Evolutionary conservation across 2,329 filamentous ascomycete genomes (phyloP).

Genomic region (Fusarium marasasianum): DNA sequence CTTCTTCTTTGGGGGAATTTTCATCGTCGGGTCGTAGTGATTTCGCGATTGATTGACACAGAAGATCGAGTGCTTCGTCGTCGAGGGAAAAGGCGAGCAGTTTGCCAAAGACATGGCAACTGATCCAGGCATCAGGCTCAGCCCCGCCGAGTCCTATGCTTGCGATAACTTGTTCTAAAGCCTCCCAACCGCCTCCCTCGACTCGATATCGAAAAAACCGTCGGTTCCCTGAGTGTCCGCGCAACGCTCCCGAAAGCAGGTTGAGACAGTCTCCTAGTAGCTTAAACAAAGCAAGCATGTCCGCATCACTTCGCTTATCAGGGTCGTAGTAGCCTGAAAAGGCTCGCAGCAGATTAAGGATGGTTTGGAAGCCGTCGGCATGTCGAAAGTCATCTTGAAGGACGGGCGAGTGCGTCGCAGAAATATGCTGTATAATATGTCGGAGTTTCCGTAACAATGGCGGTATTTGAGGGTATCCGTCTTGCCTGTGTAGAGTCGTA

Average conservation of each 20-base stretch:
- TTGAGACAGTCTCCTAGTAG: slow-evolving; percentile 77
- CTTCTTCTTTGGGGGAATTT: slow-evolving; percentile 33
- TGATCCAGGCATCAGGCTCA: slow-evolving; percentile 74
- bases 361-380: slow-evolving; percentile 78
- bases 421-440: slow-evolving; percentile 71
- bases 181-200: slow-evolving; percentile 80
- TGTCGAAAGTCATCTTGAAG: slow-evolving; percentile 85
- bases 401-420: slow-evolving; percentile 57
- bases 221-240: slow-evolving; percentile 84
- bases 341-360: slow-evolving; percentile 74
- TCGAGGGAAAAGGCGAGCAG: slow-evolving; percentile 83
- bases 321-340: slow-evolving; percentile 81
- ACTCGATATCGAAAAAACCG: slow-evolving; percentile 85
- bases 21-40: slow-evolving; percentile 47
- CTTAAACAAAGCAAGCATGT: slow-evolving; percentile 72
- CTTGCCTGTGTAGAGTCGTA: slow-evolving; percentile 45
- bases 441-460: slow-evolving; percentile 66
- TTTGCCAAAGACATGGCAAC: slow-evolving; percentile 81
- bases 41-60: slow-evolving; percentile 67
- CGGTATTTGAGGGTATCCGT: slow-evolving; percentile 59
- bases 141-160: slow-evolving; percentile 72
- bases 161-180: slow-evolving; percentile 76
- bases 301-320: slow-evolving; percentile 66
- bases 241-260: slow-evolving; percentile 78
- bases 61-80: slow-evolving; percentile 75